Evolutionary conservation across 306 rosid genomes (phyloP).

Genomic region (Inga oerstediana): DNA sequence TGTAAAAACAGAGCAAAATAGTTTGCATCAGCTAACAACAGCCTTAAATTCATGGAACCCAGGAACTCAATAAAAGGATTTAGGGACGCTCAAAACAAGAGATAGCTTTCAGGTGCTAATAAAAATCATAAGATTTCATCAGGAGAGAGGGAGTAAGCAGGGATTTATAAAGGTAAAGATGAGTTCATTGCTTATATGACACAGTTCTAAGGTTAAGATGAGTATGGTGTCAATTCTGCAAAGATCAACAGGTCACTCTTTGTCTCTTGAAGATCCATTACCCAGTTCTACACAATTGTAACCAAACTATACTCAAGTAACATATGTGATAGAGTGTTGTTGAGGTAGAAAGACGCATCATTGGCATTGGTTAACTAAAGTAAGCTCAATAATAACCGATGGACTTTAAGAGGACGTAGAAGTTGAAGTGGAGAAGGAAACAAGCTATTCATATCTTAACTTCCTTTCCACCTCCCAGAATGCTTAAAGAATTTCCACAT

Average conservation of each 20-base stretch:
- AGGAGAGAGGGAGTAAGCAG: neutral
- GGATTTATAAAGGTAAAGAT: slow-evolving; percentile 1
- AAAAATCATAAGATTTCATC: neutral
- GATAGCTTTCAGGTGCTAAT: neutral
- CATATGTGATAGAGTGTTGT: neutral
- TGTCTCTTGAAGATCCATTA: neutral
- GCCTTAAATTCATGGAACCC: slow-evolving; percentile 11
- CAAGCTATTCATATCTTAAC: neutral
- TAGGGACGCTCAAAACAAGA: neutral
- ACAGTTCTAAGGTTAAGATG: neutral
- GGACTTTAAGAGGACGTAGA: neutral
- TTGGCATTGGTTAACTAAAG: neutral
- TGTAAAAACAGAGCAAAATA: neutral
- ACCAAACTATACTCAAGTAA: neutral
- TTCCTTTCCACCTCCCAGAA: neutral
- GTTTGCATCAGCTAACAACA: neutral
- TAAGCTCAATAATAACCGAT: neutral
- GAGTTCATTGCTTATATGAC: neutral
- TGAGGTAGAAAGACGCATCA: neutral
- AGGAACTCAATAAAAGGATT: slow-evolving; percentile 1
- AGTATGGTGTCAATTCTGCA: neutral
- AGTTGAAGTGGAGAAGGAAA: slow-evolving; percentile 1
- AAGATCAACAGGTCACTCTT: neutral
- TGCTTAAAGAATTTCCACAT: neutral
- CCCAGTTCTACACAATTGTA: neutral